Percentiles rank a stretch among this genome's conserved stretches.
phyloP scores from a whole-genome alignment of 2,329 filamentous ascomycete genomes.

The Aspergillaceae sp. region DNA sequence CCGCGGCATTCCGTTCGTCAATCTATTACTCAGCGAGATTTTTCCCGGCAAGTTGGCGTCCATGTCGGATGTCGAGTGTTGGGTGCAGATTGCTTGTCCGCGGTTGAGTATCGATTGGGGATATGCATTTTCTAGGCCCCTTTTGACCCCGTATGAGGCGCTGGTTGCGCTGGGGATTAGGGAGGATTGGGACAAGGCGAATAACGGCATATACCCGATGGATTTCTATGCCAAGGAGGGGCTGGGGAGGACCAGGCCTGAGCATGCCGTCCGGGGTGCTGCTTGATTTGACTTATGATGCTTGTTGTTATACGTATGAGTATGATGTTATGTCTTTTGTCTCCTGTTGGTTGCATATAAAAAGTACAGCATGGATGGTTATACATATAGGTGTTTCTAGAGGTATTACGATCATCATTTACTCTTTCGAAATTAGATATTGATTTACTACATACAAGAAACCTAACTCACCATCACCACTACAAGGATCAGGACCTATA shows the following conservation, averaged over 20 bases:
- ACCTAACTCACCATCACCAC: constrained; percentile 1
- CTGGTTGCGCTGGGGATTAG: constrained; percentile 75
- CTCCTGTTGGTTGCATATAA: not conserved
- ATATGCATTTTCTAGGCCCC: constrained; percentile 80
- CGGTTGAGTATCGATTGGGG: constrained; percentile 97
- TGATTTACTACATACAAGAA: not conserved
- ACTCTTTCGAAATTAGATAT: not conserved
- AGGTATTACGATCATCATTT: not conserved
- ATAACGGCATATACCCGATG: constrained; percentile 77
- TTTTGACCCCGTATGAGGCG: constrained; percentile 92
- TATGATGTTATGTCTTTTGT: not conserved
- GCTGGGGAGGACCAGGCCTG: constrained; percentile 64
- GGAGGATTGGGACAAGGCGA: constrained; percentile 60
- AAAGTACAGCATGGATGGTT: not conserved
- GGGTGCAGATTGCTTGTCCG: constrained; percentile 98
- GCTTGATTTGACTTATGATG: constrained; percentile 5
- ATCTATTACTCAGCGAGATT: constrained; percentile 84
- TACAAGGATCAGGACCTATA: constrained; percentile 1
- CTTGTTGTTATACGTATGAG: not conserved
- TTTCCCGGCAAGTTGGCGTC: constrained; percentile 90
- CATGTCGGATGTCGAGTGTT: constrained; percentile 91
- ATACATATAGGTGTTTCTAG: not conserved
- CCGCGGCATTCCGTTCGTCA: constrained; percentile 70
- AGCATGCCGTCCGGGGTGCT: constrained; percentile 11
- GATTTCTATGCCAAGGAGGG: constrained; percentile 95